A percentile compares a stretch with the other conserved stretches of the same genome.
phyloP scores from a whole-genome alignment of 306 rosid genomes.

The Ceratonia siliqua region DNA sequence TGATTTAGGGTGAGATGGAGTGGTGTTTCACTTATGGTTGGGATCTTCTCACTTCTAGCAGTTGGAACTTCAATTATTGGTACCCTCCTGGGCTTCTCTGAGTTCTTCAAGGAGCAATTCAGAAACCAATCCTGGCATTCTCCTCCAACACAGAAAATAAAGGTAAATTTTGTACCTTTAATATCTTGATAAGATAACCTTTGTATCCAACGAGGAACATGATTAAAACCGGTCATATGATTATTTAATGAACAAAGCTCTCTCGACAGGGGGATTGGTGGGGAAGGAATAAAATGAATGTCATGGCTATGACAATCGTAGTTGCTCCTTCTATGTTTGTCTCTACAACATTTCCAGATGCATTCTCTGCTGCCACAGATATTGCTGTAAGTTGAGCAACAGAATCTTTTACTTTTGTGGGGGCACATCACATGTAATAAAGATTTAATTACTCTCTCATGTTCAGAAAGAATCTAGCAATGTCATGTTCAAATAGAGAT shows the following conservation, averaged over 20 bases:
- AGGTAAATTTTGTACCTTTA: constrained; percentile 21
- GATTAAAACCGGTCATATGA: constrained; percentile 20
- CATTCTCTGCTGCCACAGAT: constrained; percentile 72
- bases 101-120: constrained; percentile 79
- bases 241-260: not conserved
- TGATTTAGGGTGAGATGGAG: constrained; percentile 53
- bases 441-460: too few species aligned
- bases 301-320: constrained; percentile 55
- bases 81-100: constrained; percentile 67
- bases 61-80: constrained; percentile 70
- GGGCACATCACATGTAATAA: too few species aligned
- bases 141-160: constrained; percentile 35
- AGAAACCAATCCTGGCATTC: constrained; percentile 27
- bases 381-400: constrained; percentile 57
- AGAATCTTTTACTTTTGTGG: not conserved
- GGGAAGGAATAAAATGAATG: constrained; percentile 49
- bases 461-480: too few species aligned
- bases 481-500: too few species aligned
- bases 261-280: constrained; percentile 49
- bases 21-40: constrained; percentile 69
- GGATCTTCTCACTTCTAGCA: constrained; percentile 74
- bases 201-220: not conserved
- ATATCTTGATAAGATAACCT: not conserved
- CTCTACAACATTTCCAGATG: constrained; percentile 59
- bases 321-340: constrained; percentile 66